Evolutionary conservation across 306 rosid species (phyloP).

Genomic region (Dryas drummondii): DNA sequence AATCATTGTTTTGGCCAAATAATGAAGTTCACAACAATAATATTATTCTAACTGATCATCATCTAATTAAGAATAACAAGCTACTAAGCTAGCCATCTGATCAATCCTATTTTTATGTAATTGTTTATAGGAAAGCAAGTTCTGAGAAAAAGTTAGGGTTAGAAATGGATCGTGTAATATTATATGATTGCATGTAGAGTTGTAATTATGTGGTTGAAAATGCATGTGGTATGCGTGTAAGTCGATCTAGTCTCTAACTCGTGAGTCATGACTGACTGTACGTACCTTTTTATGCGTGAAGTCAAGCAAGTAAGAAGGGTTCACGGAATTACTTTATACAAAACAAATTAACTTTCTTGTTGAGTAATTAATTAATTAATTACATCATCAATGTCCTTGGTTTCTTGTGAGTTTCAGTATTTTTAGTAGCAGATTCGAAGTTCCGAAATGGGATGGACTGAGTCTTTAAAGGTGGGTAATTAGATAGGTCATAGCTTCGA

Average conservation of each 20-base stretch:
- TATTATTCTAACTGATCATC: neutral
- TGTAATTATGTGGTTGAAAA: neutral
- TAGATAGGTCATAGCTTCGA: no score
- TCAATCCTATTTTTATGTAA: neutral
- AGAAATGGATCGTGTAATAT: neutral
- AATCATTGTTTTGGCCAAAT: neutral
- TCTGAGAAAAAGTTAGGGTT: neutral
- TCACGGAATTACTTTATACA: neutral
- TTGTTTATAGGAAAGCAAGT: neutral
- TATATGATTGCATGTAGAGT: neutral
- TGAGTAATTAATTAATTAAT: neutral
- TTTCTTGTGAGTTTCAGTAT: no score
- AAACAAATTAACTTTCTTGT: neutral
- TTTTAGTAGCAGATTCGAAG: no score
- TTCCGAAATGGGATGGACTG: no score
- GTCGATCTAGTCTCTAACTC: no score
- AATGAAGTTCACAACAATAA: constrained; percentile 11
- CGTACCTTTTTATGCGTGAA: no score
- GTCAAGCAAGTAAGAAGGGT: neutral
- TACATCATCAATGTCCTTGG: neutral
- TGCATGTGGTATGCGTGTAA: neutral
- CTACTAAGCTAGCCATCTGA: neutral
- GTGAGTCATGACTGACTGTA: no score
- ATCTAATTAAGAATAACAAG: neutral
- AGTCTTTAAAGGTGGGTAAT: no score